Evolutionary conservation across 2,329 filamentous ascomycete species (phyloP).

Genomic region (Colletotrichum endophyticum): DNA sequence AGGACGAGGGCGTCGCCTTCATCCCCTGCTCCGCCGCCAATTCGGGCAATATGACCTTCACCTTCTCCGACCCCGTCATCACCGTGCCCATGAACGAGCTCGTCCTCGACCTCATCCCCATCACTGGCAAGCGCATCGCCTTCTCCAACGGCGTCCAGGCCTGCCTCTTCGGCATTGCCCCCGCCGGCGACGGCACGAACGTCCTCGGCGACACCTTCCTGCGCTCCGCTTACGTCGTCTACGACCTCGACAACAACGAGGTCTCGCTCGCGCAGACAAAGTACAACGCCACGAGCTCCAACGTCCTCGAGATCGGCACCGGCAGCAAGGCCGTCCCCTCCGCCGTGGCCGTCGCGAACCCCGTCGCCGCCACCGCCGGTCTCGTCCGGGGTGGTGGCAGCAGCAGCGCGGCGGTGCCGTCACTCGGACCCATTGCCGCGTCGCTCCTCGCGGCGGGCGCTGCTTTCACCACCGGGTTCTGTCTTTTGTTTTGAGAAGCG

Average conservation of each 20-base stretch:
- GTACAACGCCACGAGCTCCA: slow-evolving; percentile 58
- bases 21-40: slow-evolving; percentile 61
- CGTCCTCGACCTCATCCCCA: slow-evolving; percentile 55
- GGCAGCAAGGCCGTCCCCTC: slow-evolving; percentile 56
- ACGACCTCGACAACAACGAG: slow-evolving; percentile 74
- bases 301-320: slow-evolving; percentile 59
- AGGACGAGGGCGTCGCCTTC: slow-evolving; percentile 58
- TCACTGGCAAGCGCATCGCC: slow-evolving; percentile 50
- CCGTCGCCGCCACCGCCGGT: slow-evolving; percentile 55
- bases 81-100: slow-evolving; percentile 64
- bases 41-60: slow-evolving; percentile 52
- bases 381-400: slow-evolving; percentile 25
- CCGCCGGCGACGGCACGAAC: slow-evolving; percentile 57
- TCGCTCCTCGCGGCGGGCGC: slow-evolving; percentile 1
- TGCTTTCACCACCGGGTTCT: neutral
- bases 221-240: slow-evolving; percentile 77
- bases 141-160: slow-evolving; percentile 59
- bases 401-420: neutral
- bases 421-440: slow-evolving; percentile 2
- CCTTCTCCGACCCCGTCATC: slow-evolving; percentile 59
- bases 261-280: slow-evolving; percentile 73
- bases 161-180: slow-evolving; percentile 72
- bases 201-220: slow-evolving; percentile 79
- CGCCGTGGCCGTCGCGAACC: slow-evolving; percentile 53
- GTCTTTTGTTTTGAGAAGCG: neutral